A percentile compares a stretch with the other conserved stretches of the same genome.
Conservation (phyloP, 2,329 filamentous ascomycete species). For the Trichothecium sympodiale region DNA sequence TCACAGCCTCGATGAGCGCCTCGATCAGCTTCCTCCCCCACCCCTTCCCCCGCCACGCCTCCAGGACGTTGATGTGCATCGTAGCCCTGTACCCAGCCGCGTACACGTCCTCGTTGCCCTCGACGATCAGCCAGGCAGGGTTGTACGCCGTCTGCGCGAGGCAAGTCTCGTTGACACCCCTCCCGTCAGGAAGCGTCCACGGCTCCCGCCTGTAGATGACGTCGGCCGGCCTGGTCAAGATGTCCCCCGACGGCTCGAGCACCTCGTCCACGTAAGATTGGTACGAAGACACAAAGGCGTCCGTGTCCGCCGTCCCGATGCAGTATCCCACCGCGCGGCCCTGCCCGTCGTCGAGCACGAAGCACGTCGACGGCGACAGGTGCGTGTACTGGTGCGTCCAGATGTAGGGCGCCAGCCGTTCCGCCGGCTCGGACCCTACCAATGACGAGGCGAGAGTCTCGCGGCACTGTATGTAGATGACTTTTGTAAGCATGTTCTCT, state of each 20-base stretch:
- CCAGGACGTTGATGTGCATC: conserved; percentile 38
- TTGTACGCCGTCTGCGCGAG: conserved; percentile 31
- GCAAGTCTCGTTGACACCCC: conserved; percentile 14
- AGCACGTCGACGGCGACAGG: conserved; percentile 31
- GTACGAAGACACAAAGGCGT: conserved; percentile 26
- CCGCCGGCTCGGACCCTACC: conserved; percentile 18
- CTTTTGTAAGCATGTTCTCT: too few relatives aligned
- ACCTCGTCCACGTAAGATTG: conserved; percentile 24
- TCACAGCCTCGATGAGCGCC: conserved; percentile 27
- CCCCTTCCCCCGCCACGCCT: conserved; percentile 26
- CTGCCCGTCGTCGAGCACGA: conserved; percentile 35
- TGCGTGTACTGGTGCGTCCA: conserved; percentile 40
- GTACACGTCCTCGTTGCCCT: conserved; percentile 22
- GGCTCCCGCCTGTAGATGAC: conserved; percentile 18
- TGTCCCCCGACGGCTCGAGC: conserved; percentile 14
- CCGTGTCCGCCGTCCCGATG: conserved; percentile 32
- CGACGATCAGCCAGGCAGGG: conserved; percentile 24
- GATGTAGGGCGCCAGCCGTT: conserved; percentile 32
- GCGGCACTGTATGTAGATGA: conserved; percentile 31
- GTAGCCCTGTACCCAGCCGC: conserved; percentile 22
- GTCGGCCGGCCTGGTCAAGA: conserved; percentile 11
- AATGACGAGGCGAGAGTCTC: conserved; percentile 34
- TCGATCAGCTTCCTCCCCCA: conserved; percentile 33
- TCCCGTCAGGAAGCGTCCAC: conserved; percentile 15
- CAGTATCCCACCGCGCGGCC: conserved; percentile 37